Base-by-base conservation (phyloP, 1,139 yeast species). In the Kurtzmaniella quercitrusa region DNA sequence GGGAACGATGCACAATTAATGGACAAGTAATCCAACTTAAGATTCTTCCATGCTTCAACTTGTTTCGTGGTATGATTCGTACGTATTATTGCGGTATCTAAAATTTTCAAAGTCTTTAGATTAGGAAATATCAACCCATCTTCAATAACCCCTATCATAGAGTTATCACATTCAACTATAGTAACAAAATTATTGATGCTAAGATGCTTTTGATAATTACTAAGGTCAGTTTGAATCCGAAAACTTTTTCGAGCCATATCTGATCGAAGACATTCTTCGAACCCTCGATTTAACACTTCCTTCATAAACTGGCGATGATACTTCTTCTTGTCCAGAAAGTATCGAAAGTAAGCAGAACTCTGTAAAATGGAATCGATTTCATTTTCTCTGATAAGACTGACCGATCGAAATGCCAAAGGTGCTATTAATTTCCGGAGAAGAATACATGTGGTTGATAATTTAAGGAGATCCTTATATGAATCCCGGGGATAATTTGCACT, bases 351-450 rank as follows among this genome's bases (percentile, higher is more conserved):
- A 36, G 47, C 50, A 12, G 69, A 67, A 16, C 48, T 51, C 1
- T 56, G 52, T 37, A 66, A 44, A 12, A 63, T 46, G 10, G 62
- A 56, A 50, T 66, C 71, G n/a, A 62, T 48, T 44, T 62, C 63
- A 46, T 64, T 64, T 25, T 45, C 44, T 27, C 71, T 45, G 3
- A 66, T 50, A 37, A 66, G 47, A 47, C 70, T 66, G 3, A 60
- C 21, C 11, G 47, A 48, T 9, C 44, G 44, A 41, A 64, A 66
- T 27, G 65, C 16, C 3, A 47, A 14, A 2, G 55, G 57, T 0
- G 62, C 66, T 5, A 64, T 43, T 15, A 50, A 46, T 12, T 41
- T 43, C n/a, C 71, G 50, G 4, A 66, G 48, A 11, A 41, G 45
- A 4, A 47, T 41, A 43, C 70, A 64, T 3, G 70, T 65, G 12